Evolutionary conservation across 768 basidiomycete genomes (phyloP), one percentile per base, ranked within the genome.

Genomic region (Pleurotus salmoneostramineus): DNA sequence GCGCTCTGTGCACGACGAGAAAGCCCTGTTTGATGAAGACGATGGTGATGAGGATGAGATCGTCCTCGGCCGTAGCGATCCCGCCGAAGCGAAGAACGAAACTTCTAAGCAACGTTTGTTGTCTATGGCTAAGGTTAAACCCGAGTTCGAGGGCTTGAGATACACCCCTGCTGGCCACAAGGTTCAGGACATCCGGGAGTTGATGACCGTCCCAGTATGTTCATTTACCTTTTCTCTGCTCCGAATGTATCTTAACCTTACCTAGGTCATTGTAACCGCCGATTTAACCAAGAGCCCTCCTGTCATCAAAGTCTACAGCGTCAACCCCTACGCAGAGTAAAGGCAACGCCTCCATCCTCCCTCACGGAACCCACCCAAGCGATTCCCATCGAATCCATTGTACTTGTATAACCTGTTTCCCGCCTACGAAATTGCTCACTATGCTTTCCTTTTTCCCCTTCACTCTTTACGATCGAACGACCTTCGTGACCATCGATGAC

Each of bases 251-350:
- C 10, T 11, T 60, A 59, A 65, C 48, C 61, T 49, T 60, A 42
- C 58, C 3, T 63, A 94, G 92, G 93, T 95, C 64, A 95, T 97
- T 66, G 88, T 97, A 64, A 95, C 94, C 43, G 93, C 93, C 34
- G 95, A 98, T 71, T 74, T 96, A 64, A 93, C 93, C 61, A 97
- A 96, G 83, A 93, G 91, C 64, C 95, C 95, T 42, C 95, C 95
- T 3, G 92, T 98, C 66, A 90, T 98, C 80, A 95, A 97, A 73
- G 94, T 98, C 58, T 95, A 95, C 79, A 94, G 93, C 65, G 91
- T 94, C 66, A 95, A 95, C 68, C 94, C 94, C 6, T 95, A 91
- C 71, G 87, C 91, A 43, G 80, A 81, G 60, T 45, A 72, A 75
- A 62, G 82, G 81, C 71, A 77, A 77, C 70, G 21, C 21, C 21